phyloP scores from a whole-genome alignment of 1,284 basidiomycete species.

The Agroathelia rolfsii region DNA sequence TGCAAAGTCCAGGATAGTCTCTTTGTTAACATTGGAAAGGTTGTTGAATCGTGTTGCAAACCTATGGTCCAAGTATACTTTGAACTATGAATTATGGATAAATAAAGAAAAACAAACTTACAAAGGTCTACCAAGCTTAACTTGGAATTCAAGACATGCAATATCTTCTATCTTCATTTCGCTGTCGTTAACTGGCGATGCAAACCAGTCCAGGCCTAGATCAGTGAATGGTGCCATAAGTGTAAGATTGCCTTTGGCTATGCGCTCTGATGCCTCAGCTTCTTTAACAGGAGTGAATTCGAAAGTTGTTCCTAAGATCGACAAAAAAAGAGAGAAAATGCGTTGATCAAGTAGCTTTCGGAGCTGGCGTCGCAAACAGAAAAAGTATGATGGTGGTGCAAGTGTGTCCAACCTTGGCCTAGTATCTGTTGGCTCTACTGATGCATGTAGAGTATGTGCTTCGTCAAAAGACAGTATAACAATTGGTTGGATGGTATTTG shows the following conservation, averaged over 20 bases:
- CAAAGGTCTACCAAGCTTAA: constrained; percentile 18
- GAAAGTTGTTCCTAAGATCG: constrained; percentile 14
- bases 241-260: not conserved
- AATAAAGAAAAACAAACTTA: constrained; percentile 11
- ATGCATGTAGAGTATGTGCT: constrained; percentile 8
- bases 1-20: constrained; percentile 14
- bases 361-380: constrained; percentile 5
- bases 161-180: constrained; percentile 4
- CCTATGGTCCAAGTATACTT: constrained; percentile 9
- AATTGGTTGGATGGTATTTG: not conserved
- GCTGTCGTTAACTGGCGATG: not conserved
- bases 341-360: constrained; percentile 5
- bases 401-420: too few relatives aligned
- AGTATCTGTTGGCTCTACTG: not conserved
- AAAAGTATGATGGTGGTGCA: too few relatives aligned
- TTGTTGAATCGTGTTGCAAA: constrained; percentile 12
- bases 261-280: constrained; percentile 6
- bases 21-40: constrained; percentile 4
- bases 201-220: constrained; percentile 7
- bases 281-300: constrained; percentile 6
- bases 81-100: constrained; percentile 1
- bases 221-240: constrained; percentile 5
- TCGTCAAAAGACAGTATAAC: constrained; percentile 13
- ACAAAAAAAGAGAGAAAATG: constrained; percentile 15
- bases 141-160: constrained; percentile 7